These are phyloP conservation scores for Tremella mesenterica DNA, from an alignment of 768 basidiomycete species.

Conservation along the genomic window DNA sequence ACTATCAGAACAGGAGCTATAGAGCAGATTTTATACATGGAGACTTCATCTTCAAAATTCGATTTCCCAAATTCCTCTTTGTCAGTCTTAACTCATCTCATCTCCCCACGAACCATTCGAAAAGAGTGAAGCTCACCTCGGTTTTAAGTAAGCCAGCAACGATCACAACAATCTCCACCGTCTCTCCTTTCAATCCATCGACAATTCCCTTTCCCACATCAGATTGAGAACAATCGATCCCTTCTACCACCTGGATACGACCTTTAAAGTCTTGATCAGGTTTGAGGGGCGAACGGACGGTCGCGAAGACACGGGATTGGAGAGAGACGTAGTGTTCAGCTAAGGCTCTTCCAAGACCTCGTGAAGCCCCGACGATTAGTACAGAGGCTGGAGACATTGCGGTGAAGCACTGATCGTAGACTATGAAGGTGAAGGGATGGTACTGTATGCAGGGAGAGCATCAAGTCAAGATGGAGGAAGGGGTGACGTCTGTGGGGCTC, in stretches of 20 bases:
- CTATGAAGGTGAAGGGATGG: too few species aligned
- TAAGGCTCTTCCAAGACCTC: slow-evolving; percentile 49
- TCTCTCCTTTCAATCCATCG: slow-evolving; percentile 39
- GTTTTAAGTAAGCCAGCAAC: slow-evolving; percentile 48
- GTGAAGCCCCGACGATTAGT: slow-evolving; percentile 50
- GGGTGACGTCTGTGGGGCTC: too few species aligned
- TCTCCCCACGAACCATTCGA: background rate
- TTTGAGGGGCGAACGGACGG: slow-evolving; percentile 23
- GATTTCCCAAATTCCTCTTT: slow-evolving; percentile 45
- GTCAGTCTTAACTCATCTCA: background rate
- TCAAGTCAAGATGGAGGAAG: too few species aligned
- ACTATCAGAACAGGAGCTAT: slow-evolving; percentile 46
- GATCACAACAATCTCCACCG: slow-evolving; percentile 45
- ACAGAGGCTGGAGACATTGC: slow-evolving; percentile 7
- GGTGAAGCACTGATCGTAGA: too few species aligned
- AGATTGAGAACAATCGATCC: slow-evolving; percentile 45
- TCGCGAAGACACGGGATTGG: slow-evolving; percentile 45
- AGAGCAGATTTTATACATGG: slow-evolving; percentile 50
- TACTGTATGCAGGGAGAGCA: too few species aligned
- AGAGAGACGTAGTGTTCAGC: slow-evolving; percentile 28
- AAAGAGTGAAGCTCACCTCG: slow-evolving; percentile 40
- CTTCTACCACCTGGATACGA: slow-evolving; percentile 45
- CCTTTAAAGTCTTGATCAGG: slow-evolving; percentile 35
- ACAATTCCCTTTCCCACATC: slow-evolving; percentile 46
- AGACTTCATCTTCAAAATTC: slow-evolving; percentile 46